Base-by-base conservation (phyloP, 2,329 filamentous ascomycete species). In the Chrysoporthe austroafricana region DNA sequence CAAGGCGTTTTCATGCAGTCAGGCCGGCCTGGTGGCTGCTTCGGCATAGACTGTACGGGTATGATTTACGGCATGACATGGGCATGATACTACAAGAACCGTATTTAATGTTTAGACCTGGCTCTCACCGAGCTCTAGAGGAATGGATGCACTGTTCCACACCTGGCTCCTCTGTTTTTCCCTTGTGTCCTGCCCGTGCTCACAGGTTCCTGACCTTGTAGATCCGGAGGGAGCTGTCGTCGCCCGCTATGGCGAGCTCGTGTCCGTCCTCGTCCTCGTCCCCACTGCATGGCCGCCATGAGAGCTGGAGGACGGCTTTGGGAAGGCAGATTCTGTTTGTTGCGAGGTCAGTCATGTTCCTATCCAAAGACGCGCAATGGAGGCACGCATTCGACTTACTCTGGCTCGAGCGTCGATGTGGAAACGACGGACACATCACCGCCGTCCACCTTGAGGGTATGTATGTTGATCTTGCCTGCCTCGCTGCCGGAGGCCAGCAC, bases 281-380 rank as follows among this genome's bases (percentile, higher is more conserved):
- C 61, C 66, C 48, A 64, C 58, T 68, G 66, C 16, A 63, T 5
- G 90, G 91, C 70, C 88, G 84, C 91, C 91, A 94, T 8, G 89
- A 83, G 46, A 94, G 79, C 75, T 91, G 89, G 34, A 88, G 84
- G 32, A 93, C 84, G 1, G 89, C 79, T 74, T 86, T 91, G 34
- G 90, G 88, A 1, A 91, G 84, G 56, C 83, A 86, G 62, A 86
- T 74, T 8, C 85, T 86, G 69, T 4, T 32, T 34, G 14, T 56
- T 59, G 7, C 18, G 39, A 48, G 14, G 64, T 76, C 60, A 76
- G 70, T 65, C 13, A 34, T 26, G 54, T 9, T 16, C 7, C 7
- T 0, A 26, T 13, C 14, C 26, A 16, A 32, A 54, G 9, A 39
- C 8, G 1, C 43, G n/a, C 32, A 5, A 2, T 1, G 26, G 26